These are phyloP conservation scores for Cyberlindnera veronae DNA, from an alignment of 805 yeast genomes.

Conservation along the genomic window DNA sequence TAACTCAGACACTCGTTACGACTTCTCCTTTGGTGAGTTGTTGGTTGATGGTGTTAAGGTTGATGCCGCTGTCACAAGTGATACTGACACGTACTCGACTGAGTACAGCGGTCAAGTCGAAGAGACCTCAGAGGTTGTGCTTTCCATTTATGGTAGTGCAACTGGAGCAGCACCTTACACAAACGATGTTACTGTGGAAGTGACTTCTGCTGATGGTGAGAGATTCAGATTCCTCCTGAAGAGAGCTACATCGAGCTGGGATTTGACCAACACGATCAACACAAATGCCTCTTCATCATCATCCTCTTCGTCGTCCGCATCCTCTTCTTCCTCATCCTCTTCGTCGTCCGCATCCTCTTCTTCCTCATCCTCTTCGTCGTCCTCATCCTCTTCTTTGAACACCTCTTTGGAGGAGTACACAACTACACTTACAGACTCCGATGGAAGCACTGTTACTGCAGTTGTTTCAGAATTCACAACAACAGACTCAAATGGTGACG, in stretches of 20 bases:
- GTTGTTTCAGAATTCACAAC: constrained; percentile 8
- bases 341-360: too few relatives aligned
- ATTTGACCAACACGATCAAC: constrained; percentile 2
- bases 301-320: too few relatives aligned
- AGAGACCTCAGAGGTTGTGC: constrained; percentile 1
- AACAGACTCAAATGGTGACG: constrained; percentile 4
- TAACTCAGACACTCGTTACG: constrained; percentile 14
- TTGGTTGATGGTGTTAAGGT: constrained; percentile 6
- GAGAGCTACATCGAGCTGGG: constrained; percentile 6
- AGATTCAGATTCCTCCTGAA: constrained; percentile 5
- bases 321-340: too few relatives aligned
- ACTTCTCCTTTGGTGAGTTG: constrained; percentile 11
- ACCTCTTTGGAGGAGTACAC: too few relatives aligned
- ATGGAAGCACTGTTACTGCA: constrained; percentile 1
- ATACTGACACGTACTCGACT: constrained; percentile 2
- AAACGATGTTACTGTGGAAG: neutral
- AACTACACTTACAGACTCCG: neutral
- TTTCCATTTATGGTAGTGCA: constrained; percentile 1
- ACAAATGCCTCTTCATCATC: too few relatives aligned
- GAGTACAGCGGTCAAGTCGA: neutral
- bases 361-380: too few relatives aligned
- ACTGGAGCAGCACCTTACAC: constrained; percentile 8
- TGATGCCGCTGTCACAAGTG: constrained; percentile 8
- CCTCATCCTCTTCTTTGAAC: too few relatives aligned
- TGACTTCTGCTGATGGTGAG: constrained; percentile 2